Conservation (phyloP, 108 stramenopile species). For the Phaeodactylum tricornutum region DNA sequence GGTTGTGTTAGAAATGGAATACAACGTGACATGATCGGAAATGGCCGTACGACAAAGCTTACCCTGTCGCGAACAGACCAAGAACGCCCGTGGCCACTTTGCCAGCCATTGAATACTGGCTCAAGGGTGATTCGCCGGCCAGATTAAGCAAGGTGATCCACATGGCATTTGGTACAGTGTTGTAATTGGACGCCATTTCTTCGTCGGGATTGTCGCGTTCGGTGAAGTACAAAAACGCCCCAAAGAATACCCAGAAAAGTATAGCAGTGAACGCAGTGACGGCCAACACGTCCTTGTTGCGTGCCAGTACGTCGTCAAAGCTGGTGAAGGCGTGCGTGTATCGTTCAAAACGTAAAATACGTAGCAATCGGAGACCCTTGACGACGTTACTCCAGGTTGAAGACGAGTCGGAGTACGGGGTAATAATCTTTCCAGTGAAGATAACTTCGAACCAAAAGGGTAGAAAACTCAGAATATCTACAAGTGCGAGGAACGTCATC, state of each 20-base stretch:
- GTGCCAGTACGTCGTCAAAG: constrained; percentile 61
- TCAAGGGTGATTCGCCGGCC: constrained; percentile 78
- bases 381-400: constrained; percentile 24
- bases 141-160: constrained; percentile 89
- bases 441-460: constrained; percentile 61
- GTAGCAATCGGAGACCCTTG: constrained; percentile 43
- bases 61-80: constrained; percentile 73
- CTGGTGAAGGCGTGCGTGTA: constrained; percentile 62
- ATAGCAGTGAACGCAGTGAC: constrained; percentile 81
- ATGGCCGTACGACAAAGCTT: constrained; percentile 11
- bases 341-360: constrained; percentile 74
- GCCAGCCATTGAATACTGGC: constrained; percentile 60
- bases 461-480: constrained; percentile 66
- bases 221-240: constrained; percentile 64
- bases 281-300: constrained; percentile 67
- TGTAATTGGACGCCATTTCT: constrained; percentile 73
- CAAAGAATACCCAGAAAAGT: constrained; percentile 76
- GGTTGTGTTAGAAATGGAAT: constrained; percentile 1
- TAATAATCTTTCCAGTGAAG: constrained; percentile 16
- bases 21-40: not conserved
- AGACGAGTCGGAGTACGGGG: constrained; percentile 6
- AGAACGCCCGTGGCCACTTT: constrained; percentile 72
- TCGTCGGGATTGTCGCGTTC: constrained; percentile 75
- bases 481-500: constrained; percentile 48
- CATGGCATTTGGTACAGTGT: constrained; percentile 82